Conservation (phyloP, 345 rosid genomes). For the Moringa oleifera region DNA sequence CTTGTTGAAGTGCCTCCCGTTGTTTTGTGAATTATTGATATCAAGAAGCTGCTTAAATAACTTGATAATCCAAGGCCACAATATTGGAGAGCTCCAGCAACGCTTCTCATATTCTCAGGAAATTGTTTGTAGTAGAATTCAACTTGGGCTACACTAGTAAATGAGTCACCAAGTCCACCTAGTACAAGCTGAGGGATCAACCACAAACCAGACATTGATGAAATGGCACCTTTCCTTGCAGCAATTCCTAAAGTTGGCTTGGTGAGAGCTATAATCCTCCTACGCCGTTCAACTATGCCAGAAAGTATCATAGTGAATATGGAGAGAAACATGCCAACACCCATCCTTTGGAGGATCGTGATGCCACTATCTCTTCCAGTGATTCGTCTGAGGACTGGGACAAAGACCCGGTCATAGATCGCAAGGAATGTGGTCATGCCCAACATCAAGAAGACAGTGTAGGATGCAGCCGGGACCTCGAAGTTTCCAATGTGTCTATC, state of each 20-base stretch:
- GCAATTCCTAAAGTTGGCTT: slow-evolving; percentile 45
- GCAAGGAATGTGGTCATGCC: slow-evolving; percentile 45
- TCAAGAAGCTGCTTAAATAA: slow-evolving; percentile 34
- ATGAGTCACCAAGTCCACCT: slow-evolving; percentile 47
- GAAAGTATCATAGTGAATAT: slow-evolving; percentile 37
- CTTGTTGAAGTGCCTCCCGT: slow-evolving; percentile 23
- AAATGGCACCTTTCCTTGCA: slow-evolving; percentile 36
- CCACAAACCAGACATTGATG: slow-evolving; percentile 51
- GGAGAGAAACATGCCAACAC: slow-evolving; percentile 38
- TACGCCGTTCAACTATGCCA: slow-evolving; percentile 35
- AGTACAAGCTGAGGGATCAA: slow-evolving; percentile 45
- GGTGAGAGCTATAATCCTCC: slow-evolving; percentile 37
- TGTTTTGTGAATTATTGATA: slow-evolving; percentile 23
- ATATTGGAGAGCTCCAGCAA: slow-evolving; percentile 29
- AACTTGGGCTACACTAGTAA: slow-evolving; percentile 30
- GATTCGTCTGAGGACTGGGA: slow-evolving; percentile 33
- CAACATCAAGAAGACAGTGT: slow-evolving; percentile 44
- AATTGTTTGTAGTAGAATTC: slow-evolving; percentile 54
- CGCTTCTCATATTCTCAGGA: slow-evolving; percentile 47
- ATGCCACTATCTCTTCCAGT: slow-evolving; percentile 43
- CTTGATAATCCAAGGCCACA: slow-evolving; percentile 28
- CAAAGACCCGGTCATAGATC: slow-evolving; percentile 44
- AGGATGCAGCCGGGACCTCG: slow-evolving; percentile 47
- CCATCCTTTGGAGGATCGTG: slow-evolving; percentile 37
- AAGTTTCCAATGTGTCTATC: slow-evolving; percentile 42